phyloP scores from a whole-genome alignment of 192 early-diverging fungal genomes.

The Coemansia sp. region DNA sequence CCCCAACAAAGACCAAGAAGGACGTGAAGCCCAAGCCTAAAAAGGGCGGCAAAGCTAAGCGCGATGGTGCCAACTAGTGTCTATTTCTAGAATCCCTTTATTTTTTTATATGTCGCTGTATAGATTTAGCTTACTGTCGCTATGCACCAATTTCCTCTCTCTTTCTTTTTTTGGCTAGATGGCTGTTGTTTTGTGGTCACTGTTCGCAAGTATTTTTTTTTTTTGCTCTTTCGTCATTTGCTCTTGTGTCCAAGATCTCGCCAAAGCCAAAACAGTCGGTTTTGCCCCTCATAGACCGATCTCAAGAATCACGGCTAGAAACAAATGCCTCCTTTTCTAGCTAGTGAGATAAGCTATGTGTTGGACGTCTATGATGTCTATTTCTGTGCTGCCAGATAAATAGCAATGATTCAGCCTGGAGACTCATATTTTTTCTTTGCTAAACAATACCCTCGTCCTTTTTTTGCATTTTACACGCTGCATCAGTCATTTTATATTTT shows the following conservation, averaged over 20 bases:
- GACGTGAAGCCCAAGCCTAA: not conserved
- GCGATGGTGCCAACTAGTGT: constrained; percentile 8
- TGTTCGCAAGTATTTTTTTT: not conserved
- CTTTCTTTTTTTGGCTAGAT: not conserved
- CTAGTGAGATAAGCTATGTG: not conserved
- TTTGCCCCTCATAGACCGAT: not conserved
- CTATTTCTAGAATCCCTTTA: not conserved
- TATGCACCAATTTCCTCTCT: not conserved
- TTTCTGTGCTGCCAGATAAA: not conserved
- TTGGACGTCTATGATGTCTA: too few relatives aligned
- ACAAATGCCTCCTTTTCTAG: not conserved
- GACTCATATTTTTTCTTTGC: not conserved
- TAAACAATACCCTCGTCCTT: constrained; percentile 1
- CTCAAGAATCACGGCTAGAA: not conserved
- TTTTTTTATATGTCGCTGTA: not conserved
- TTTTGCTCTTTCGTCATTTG: not conserved
- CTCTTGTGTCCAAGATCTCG: not conserved
- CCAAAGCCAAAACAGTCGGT: not conserved
- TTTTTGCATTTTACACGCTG: not conserved
- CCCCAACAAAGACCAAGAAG: constrained; percentile 11
- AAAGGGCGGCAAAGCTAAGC: not conserved
- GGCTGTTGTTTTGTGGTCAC: not conserved
- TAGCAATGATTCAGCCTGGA: not conserved
- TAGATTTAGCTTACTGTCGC: not conserved
- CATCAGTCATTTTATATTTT: too few relatives aligned